Percentiles rank a stretch among this genome's conserved stretches.
phyloP scores from a whole-genome alignment of 345 rosid species.

The Camelina hispida region DNA sequence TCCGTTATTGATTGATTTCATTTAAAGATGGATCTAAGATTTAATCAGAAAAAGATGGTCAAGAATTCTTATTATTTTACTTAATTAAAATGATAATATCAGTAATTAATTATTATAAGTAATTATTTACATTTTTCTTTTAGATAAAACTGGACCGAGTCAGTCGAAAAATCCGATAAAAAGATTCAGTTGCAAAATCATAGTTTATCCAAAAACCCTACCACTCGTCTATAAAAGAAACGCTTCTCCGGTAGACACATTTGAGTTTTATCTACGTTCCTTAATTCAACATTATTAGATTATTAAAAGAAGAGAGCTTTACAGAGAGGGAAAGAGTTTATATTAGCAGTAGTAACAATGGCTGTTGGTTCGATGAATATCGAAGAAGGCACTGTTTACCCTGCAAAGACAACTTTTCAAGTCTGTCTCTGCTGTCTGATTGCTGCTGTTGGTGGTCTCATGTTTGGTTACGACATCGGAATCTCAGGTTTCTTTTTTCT shows the following conservation, averaged over 20 bases:
- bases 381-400: constrained; percentile 25
- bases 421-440: constrained; percentile 53
- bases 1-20: not conserved
- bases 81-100: no score
- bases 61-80: no score
- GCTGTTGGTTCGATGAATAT: constrained; percentile 9
- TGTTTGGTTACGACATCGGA: constrained; percentile 75
- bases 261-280: not conserved
- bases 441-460: constrained; percentile 73
- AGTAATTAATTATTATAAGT: not conserved
- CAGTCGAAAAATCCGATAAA: not conserved
- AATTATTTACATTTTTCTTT: not conserved
- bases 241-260: not conserved
- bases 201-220: constrained; percentile 23
- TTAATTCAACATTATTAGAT: not conserved
- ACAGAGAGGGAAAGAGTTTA: not conserved
- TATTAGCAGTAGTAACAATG: constrained; percentile 14
- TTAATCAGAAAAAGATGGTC: not conserved
- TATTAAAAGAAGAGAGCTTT: not conserved
- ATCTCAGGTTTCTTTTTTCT: constrained; percentile 51
- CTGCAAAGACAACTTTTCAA: constrained; percentile 43
- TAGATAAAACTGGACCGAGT: not conserved
- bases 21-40: not conserved
- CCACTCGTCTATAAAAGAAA: constrained; percentile 19
- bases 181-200: not conserved